A percentile compares a stretch with the other conserved stretches of the same genome.
These are phyloP conservation scores for Vickermania ingenoplastis DNA, from an alignment of 208 protist species.

Conservation along the genomic window DNA sequence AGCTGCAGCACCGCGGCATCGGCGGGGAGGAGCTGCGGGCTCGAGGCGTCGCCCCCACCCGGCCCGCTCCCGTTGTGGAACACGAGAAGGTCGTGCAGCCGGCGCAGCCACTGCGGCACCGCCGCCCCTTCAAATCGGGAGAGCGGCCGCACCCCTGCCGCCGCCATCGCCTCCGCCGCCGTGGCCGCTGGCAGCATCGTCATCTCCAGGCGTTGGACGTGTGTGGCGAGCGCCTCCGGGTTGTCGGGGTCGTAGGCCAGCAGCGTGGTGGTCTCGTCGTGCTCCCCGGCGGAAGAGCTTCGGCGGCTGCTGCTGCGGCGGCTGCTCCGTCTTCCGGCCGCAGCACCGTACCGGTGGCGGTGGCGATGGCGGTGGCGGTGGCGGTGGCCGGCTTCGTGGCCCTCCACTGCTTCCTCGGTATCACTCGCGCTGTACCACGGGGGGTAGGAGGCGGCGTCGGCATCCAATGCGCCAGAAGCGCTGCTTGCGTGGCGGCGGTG, in stretches of 20 bases:
- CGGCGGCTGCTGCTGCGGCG: background rate
- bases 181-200: background rate
- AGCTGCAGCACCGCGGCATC: constrained; percentile 22
- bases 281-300: background rate
- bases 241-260: constrained; percentile 17
- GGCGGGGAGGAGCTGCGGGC: constrained; percentile 12
- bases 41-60: constrained; percentile 1
- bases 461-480: too few species aligned
- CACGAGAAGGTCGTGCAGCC: constrained; percentile 29
- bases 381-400: background rate
- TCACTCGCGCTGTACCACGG: background rate
- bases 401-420: background rate
- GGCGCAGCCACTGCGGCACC: constrained; percentile 34
- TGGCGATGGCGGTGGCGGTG: background rate
- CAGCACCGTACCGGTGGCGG: background rate
- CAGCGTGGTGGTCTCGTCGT: background rate
- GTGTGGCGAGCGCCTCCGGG: constrained; percentile 6
- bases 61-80: constrained; percentile 25
- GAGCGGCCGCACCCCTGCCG: background rate
- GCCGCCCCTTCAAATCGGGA: constrained; percentile 15
- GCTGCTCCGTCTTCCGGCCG: background rate
- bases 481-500: too few species aligned
- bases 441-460: too few species aligned
- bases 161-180: background rate
- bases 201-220: constrained; percentile 3